Percentiles rank a stretch among this genome's conserved stretches.
Conservation (phyloP, 495 filamentous ascomycete genomes). For the Neurospora pannonica region DNA sequence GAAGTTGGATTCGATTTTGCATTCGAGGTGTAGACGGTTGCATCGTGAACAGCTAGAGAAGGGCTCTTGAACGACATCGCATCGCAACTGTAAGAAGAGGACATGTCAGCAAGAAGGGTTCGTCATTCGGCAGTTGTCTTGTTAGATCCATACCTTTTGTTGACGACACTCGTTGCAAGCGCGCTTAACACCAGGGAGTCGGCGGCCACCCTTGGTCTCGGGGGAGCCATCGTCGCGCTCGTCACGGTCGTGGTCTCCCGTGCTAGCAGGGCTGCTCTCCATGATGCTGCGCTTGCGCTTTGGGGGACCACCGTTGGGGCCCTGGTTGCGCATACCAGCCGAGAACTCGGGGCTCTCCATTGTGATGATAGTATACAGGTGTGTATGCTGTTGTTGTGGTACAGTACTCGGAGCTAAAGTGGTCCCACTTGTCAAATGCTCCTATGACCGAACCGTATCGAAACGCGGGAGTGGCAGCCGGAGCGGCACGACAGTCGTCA, state of each 20-base stretch:
- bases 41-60: slow-evolving; percentile 76
- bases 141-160: slow-evolving; percentile 54
- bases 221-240: slow-evolving; percentile 47
- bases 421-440: neutral
- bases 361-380: neutral
- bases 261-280: slow-evolving; percentile 63
- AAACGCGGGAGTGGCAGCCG: neutral
- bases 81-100: slow-evolving; percentile 49
- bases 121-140: neutral
- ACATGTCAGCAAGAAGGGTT: slow-evolving; percentile 19
- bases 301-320: slow-evolving; percentile 23
- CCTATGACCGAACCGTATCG: neutral
- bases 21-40: slow-evolving; percentile 73
- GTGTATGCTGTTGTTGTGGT: neutral
- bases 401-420: neutral
- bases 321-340: slow-evolving; percentile 33
- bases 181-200: slow-evolving; percentile 62
- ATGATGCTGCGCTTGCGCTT: slow-evolving; percentile 40
- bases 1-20: slow-evolving; percentile 91
- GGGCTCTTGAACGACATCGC: slow-evolving; percentile 82
- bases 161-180: slow-evolving; percentile 94
- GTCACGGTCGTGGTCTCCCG: slow-evolving; percentile 52
- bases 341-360: slow-evolving; percentile 28
- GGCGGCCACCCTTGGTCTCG: slow-evolving; percentile 20
- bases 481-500: slow-evolving; percentile 3